Conservation (phyloP, 345 rosid genomes). For the Linum tenue region DNA sequence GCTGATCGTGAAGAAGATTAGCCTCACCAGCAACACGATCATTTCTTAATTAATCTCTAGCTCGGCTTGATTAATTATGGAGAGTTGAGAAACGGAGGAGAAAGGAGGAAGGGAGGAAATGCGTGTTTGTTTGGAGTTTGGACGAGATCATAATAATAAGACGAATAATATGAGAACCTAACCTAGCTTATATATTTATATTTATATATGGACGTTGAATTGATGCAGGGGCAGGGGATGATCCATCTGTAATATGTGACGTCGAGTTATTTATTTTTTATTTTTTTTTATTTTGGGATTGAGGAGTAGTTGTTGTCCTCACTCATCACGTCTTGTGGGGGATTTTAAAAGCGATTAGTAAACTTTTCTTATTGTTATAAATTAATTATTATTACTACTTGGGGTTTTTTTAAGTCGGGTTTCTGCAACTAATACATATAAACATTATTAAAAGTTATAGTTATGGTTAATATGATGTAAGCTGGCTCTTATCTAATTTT, state of each 20-base stretch:
- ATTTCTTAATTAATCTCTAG: not conserved
- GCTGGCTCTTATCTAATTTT: too few relatives aligned
- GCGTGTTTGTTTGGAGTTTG: not conserved
- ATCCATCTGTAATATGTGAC: not conserved
- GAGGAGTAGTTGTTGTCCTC: conserved; percentile 18
- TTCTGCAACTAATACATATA: too few relatives aligned
- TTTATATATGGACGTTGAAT: not conserved
- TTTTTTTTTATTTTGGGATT: not conserved
- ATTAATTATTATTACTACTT: too few relatives aligned
- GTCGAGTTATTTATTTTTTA: not conserved
- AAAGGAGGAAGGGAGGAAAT: conserved; percentile 10
- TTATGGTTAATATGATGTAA: too few relatives aligned
- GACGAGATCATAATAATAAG: not conserved
- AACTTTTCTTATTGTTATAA: too few relatives aligned
- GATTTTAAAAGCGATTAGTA: not conserved
- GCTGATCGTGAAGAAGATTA: conserved; percentile 20
- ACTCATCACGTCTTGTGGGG: conserved; percentile 14
- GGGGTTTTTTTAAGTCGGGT: too few relatives aligned
- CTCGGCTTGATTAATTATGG: not conserved
- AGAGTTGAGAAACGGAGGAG: not conserved
- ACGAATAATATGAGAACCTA: not conserved
- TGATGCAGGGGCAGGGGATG: too few relatives aligned
- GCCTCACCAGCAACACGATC: conserved; percentile 18
- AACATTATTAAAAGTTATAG: too few relatives aligned
- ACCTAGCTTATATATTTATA: not conserved